Evolutionary conservation across 2,329 filamentous ascomycete genomes (phyloP), one percentile per base, ranked within the genome.

Genomic region (Escovopsis weberi): DNA sequence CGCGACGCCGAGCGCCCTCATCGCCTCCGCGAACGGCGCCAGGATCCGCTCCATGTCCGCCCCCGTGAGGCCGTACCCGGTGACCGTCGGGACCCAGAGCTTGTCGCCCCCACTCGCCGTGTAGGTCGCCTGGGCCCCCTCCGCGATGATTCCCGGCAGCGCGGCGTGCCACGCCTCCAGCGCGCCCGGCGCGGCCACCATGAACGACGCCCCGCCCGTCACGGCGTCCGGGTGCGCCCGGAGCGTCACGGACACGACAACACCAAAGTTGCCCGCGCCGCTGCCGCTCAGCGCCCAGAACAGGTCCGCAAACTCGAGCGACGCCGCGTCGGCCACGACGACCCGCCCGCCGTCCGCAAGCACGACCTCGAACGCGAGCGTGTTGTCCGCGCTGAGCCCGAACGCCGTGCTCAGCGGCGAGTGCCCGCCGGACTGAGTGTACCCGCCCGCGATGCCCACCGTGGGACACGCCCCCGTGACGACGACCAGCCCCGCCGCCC

Each of bases 391-490:
- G 9, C 58, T 72, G 1, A 82, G 59, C 6, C 78, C 78, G 42
- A 70, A 73, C 7, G 54, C 56, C 0, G 68, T 68, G 12, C 62
- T 63, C 3, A 80, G 61, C 1, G 67, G 60, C 1, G 65, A 67
- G 50, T 78, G 73, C 0, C 78, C 77, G 15, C 73, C 77, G 5
- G 74, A 75, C 51, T 76, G 72, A 2, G 64, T 69, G 50, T 74
- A 82, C 1, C 78, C 76, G n/a, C 77, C 78, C 0, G 72, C 69
- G 2, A 76, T 51, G 1, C 76, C 75, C 7, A 81, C 75, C 0
- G 68, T 72, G 1, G 55, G 50, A 45, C 73, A 74, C 15, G 72
- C 70, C 7, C 75, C 75, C 15, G 69, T 72, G 6, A 78, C 67
- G 0, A 75, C 62, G 0, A 63, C 65, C 6, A 70, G 58, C 0